Evolutionary conservation across 139 green algal species (phyloP).

Genomic region (Tetraselmis chui): DNA sequence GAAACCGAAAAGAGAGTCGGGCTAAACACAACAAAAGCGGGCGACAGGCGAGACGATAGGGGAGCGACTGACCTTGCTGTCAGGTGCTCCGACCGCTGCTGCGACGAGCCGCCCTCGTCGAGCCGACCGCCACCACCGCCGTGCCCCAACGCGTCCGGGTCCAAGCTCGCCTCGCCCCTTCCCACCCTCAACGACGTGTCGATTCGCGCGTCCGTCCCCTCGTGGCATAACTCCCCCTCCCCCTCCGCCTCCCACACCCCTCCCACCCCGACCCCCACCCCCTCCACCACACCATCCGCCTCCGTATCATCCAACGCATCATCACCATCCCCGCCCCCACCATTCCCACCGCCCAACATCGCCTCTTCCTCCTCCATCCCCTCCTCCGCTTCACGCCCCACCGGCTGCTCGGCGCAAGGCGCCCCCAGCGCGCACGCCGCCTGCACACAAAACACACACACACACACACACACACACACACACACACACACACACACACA

Average conservation of each 20-base stretch:
- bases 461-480: too few relatives aligned
- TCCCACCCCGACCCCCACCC: neutral
- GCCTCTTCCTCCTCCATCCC: neutral
- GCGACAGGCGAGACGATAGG: too few relatives aligned
- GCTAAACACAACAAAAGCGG: too few relatives aligned
- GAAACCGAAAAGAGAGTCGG: too few relatives aligned
- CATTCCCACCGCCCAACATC: too few relatives aligned
- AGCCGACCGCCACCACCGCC: too few relatives aligned
- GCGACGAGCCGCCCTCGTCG: neutral
- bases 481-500: too few relatives aligned
- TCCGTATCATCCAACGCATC: neutral
- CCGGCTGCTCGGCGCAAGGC: neutral
- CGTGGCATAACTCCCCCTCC: neutral
- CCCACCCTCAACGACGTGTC: neutral
- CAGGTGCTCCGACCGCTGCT: neutral
- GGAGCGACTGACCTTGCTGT: neutral
- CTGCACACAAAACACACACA: neutral
- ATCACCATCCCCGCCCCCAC: neutral
- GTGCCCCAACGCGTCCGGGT: neutral
- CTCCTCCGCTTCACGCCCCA: neutral
- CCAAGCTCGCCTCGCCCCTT: neutral
- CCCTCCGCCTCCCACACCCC: neutral
- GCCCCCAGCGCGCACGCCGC: neutral
- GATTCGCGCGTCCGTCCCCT: neutral
- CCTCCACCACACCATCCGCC: neutral